Base-by-base conservation (phyloP, 257 asterid genomes). In the Nicotiana otophora region DNA sequence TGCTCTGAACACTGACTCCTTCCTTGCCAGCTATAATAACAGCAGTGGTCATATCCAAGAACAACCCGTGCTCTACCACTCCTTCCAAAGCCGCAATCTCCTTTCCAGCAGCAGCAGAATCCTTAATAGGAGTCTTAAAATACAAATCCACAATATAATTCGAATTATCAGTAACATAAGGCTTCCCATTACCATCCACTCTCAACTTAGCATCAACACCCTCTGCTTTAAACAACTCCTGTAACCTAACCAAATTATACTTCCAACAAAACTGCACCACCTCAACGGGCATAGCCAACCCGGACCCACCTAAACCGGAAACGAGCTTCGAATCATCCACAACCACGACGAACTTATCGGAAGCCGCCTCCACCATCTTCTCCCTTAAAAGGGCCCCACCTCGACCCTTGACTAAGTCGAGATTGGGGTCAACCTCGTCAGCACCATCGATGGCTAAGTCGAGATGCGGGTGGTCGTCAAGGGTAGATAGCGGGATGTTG, bases 321-420 rank as follows among this genome's bases (percentile, higher is more conserved):
- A 94, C 99, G 30, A 96, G 82, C 68, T 96, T 94, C 17, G 99
- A 91, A 31, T 96, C 99, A 67, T 96, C 98, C 0, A 89, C 95
- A 8, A 96, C 97, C 4, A 96, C 99, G 0, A 96, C 98, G 42
- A 96, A 96, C 42, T 89, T 90, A 33, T 91, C 95, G 0, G 97
- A 91, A 0, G 99, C 98, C 4, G 99, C 97, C 83, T 94, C 99
- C 31, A 96, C 99, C 97, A 96, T 96, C 33, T 96, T 96, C 93
- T 96, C 99, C 3, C 99, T 85, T 15, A 96, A 60, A 4, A 96
- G 90, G 15, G 99, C 98, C 8, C 99, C 99, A 20, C 99, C 98
- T 4, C 99, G 96, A 61, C 99, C 99, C 85, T 96, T 96, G 31
- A 96, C 97, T 2, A 96, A 92, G 83, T 94, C 97, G 7, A 96